Base-by-base conservation (phyloP, 148 eudicot genomes). In the Euryodendron excelsum region DNA sequence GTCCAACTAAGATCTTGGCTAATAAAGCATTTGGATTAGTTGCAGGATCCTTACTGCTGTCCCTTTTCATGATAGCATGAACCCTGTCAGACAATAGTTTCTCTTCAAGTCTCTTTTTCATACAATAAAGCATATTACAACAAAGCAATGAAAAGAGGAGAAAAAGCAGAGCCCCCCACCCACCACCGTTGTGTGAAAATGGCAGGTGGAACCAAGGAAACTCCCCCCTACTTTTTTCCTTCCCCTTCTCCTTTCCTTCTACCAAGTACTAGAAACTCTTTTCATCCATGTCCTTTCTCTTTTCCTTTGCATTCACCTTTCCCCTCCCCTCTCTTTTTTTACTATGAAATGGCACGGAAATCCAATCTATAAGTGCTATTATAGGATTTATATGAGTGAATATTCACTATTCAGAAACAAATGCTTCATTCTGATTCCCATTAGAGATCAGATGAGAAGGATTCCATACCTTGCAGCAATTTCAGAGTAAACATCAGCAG, bases 401-500 rank as follows among this genome's bases (percentile, higher is more conserved):
- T 28, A 36, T 36, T 21, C 14, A 8, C n/a, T n/a, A n/a, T n/a
- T n/a, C n/a, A 48, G 15, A 21, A 67, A 39, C 68, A 14, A 33
- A 69, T 41, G 50, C 53, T 69, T 23, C 73, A 67, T 34, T 34
- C 27, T 14, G 21, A 23, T 73, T 71, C 63, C 25, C 28, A 33
- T 7, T 50, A 36, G 7, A 13, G 50, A 73, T 25, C 15, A 53
- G 1, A 33, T 17, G 15, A 20, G 12, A 36, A 14, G 3, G 66
- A 58, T 23, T 23, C 25, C 44, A 65, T 90, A 94, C 98, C 94
- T 92, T 55, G 84, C 83, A 69, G 98, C 98, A 73, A 94, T 92
- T 81, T 92, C 97, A 37, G 97, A 92, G 83, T 94, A 94, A 71
- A 94, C 98, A 86, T 94, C 98, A 60, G 97, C 90, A 79, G 98